Evolutionary conservation across 2,329 filamentous ascomycete genomes (phyloP), one percentile per base, ranked within the genome.

Genomic region (Fusarium longipes): DNA sequence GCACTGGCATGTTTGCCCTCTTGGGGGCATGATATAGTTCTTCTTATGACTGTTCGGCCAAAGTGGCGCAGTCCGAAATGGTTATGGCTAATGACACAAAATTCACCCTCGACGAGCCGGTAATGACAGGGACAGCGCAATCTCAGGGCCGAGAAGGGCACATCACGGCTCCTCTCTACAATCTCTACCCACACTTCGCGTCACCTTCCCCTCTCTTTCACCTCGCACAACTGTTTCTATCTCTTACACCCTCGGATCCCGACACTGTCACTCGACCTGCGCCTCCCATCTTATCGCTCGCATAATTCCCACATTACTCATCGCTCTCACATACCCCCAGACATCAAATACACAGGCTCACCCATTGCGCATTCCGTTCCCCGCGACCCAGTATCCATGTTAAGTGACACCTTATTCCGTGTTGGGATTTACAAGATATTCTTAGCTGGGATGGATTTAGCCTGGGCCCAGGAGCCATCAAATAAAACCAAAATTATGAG

Each of bases 281-380:
- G 61, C 66, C 63, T 58, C 51, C 57, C 67, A 45, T 65, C 66
- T 65, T 69, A 66, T 67, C 66, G 57, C 65, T 72, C 70, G 68
- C 63, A 63, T 74, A 74, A 74, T 74, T 63, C 60, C 64, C 60
- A 58, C 56, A 65, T 66, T 59, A 63, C 70, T 57, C 65, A 71
- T 74, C 66, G 69, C 60, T 68, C 65, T 73, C 71, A 65, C 71
- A 74, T 67, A 74, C 73, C 65, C 38, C 70, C 17, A 62, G 57
- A 69, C 58, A 63, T 70, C 56, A 68, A 70, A 47, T 56, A 45
- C 53, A 48, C 43, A 52, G 65, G 63, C 66, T 72, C 62, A 66
- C 50, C 35, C 59, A 63, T 59, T 55, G 36, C 60, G 57, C 63
- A 64, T 53, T 45, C 64, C 38, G 65, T 65, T 65, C 67, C 65